Conservation (phyloP, 306 rosid genomes). For the Elaeagnus macrophylla region DNA sequence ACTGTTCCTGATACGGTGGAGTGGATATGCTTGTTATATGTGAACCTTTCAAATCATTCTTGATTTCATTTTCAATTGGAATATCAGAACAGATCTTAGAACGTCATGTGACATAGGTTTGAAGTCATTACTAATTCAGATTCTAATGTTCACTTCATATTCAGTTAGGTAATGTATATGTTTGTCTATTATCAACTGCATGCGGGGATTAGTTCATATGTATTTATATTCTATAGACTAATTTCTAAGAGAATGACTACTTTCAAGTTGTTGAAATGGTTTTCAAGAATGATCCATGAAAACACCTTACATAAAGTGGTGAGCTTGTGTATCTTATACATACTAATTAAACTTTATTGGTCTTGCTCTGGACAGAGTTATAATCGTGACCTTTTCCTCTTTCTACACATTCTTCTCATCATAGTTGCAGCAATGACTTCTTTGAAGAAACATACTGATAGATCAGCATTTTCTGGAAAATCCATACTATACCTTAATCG, state of each 20-base stretch:
- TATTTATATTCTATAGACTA: not conserved
- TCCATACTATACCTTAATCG: constrained; percentile 85
- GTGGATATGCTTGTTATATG: too few relatives aligned
- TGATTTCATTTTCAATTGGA: too few relatives aligned
- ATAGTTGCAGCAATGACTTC: constrained; percentile 91
- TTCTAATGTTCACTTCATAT: too few relatives aligned
- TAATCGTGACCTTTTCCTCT: constrained; percentile 89
- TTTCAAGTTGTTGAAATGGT: not conserved
- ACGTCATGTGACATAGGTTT: too few relatives aligned
- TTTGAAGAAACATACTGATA: constrained; percentile 76
- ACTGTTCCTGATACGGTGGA: too few relatives aligned
- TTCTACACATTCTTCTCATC: constrained; percentile 78
- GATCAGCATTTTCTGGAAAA: constrained; percentile 76
- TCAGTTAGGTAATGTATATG: not conserved
- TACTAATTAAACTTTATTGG: constrained; percentile 14
- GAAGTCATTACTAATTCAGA: too few relatives aligned
- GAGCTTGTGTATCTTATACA: constrained; percentile 3
- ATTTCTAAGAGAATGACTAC: not conserved
- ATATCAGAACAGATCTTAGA: too few relatives aligned
- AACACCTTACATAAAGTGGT: constrained; percentile 1
- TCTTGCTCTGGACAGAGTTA: constrained; percentile 51
- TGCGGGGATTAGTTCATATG: not conserved
- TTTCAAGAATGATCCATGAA: not conserved
- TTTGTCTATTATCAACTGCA: not conserved
- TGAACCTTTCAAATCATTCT: too few relatives aligned